Percentiles rank a stretch among this genome's conserved stretches.
phyloP scores from a whole-genome alignment of 2,329 filamentous ascomycete species.

The Alternaria sp. region DNA sequence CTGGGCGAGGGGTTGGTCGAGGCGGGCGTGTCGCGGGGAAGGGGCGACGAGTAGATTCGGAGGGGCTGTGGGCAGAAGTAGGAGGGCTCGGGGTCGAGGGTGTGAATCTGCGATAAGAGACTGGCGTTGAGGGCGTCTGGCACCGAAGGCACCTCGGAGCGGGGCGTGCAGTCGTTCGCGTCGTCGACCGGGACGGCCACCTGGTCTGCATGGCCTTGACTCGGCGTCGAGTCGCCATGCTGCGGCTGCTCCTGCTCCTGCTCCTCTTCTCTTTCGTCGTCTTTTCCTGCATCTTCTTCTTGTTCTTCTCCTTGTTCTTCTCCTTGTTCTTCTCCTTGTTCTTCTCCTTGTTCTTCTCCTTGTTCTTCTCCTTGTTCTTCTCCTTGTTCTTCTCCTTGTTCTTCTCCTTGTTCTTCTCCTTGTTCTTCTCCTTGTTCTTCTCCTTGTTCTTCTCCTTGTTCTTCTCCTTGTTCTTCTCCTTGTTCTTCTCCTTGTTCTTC shows the following conservation, averaged over 20 bases:
- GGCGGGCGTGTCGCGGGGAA: conserved; percentile 40
- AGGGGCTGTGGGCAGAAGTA: conserved; percentile 54
- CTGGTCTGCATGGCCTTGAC: conserved; percentile 12
- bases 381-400: not conserved
- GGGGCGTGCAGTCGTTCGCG: conserved; percentile 52
- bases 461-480: not conserved
- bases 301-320: not conserved
- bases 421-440: not conserved
- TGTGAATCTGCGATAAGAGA: conserved; percentile 30
- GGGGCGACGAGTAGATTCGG: conserved; percentile 45
- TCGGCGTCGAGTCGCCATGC: conserved; percentile 19
- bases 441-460: no score
- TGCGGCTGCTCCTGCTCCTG: conserved; percentile 6
- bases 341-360: not conserved
- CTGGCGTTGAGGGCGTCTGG: conserved; percentile 35
- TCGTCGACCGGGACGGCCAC: conserved; percentile 21
- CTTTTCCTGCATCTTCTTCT: no score
- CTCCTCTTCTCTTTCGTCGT: not conserved
- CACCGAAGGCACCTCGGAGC: conserved; percentile 52
- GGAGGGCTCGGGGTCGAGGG: conserved; percentile 42
- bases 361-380: not conserved
- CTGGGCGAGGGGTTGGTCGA: conserved; percentile 47
- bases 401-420: not conserved
- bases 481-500: not conserved
- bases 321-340: not conserved